Base-by-base conservation (phyloP, 345 rosid genomes). In the Gossypium rotundifolium region DNA sequence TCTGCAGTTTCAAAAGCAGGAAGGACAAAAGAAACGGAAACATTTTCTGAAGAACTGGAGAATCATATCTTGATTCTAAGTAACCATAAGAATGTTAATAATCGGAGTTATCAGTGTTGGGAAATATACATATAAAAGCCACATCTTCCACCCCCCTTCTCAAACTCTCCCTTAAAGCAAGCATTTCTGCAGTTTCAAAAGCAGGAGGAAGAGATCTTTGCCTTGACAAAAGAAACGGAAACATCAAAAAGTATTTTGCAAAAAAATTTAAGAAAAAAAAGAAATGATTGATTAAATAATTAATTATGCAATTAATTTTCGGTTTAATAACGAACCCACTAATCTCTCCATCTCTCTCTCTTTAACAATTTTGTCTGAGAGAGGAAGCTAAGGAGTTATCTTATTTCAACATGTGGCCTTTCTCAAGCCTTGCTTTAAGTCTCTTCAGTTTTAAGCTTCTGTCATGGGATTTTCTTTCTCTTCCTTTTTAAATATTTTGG, bases 1-100 rank as follows among this genome's bases (percentile, higher is more conserved):
- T 94, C 99, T 17, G 90, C 95, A 72, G 97, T 86, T 75, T 95
- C 98, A 78, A 95, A 87, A 71, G 90, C 80, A 75, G 99, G 99
- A 79, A 95, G 88, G 54, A 85, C 61, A 62, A 45, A 60, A 7
- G 12, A 54, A 18, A 65, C 0, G 8, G 7, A 20, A 16, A 62
- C 22, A 67, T 20, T 22, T 60, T 59, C 53, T 29, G 73, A n/a
- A 29, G 44, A 71, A 68, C 42, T 42, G 25, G 48, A 59, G 73
- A 44, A 10, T 49, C 14, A 29, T 11, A 14, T 48, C n/a, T 67
- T 69, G 40, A 22, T 13, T 48, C 20, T 13, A 5, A 48, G 71
- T 46, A 70, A 7, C 13, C 16, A 70, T 52, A 9, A 62, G 7
- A 11, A 69, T 38, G 4, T 60, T 33, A 33, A 33, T 16, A 14